Evolutionary conservation across 129 eudicot species (phyloP).

Genomic region (Glebionis coronaria): DNA sequence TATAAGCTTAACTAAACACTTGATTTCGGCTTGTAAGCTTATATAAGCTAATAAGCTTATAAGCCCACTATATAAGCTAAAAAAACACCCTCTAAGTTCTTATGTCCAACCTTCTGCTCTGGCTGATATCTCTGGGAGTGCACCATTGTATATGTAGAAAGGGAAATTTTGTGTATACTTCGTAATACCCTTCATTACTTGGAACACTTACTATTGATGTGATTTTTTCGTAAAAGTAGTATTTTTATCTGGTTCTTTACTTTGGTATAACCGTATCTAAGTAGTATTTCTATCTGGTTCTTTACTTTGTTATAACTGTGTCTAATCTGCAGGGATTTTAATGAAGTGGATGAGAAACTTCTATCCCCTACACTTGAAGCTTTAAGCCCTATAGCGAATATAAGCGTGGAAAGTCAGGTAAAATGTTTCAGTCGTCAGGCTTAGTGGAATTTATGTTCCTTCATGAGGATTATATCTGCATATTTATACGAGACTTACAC

Average conservation of each 20-base stretch:
- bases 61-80: no score
- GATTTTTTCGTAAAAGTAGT: not conserved
- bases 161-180: not conserved
- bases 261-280: slow-evolving; percentile 11
- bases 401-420: slow-evolving; percentile 94
- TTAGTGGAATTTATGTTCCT: slow-evolving; percentile 12
- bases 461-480: slow-evolving; percentile 11
- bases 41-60: no score
- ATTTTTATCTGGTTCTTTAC: not conserved
- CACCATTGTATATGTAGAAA: slow-evolving; percentile 11
- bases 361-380: slow-evolving; percentile 69
- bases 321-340: slow-evolving; percentile 69
- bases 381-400: slow-evolving; percentile 72
- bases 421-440: not conserved
- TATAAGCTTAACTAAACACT: no score
- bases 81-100: no score
- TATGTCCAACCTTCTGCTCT: not conserved
- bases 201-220: not conserved
- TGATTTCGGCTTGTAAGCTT: no score
- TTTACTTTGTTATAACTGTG: not conserved
- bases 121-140: slow-evolving; percentile 8
- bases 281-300: not conserved
- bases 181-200: not conserved
- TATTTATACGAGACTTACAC: slow-evolving; percentile 10
- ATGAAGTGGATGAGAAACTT: slow-evolving; percentile 64